Conservation (phyloP, 306 rosid species). For the Myrica gale region DNA sequence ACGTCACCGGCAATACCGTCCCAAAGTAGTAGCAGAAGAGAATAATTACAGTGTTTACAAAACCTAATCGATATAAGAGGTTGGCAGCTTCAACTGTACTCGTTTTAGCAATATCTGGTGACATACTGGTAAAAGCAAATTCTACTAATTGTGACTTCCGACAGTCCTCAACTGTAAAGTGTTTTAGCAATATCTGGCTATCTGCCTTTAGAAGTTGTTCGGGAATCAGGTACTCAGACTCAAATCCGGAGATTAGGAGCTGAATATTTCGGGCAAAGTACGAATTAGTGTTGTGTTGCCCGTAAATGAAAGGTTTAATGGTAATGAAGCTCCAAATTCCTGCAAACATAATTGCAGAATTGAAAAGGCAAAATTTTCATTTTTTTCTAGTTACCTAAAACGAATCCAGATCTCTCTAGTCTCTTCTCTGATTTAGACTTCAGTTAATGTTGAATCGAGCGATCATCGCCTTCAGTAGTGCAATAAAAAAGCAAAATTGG, state of each 20-base stretch:
- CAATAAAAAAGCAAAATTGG: not conserved
- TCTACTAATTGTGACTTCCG: not conserved
- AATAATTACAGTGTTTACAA: too few species aligned
- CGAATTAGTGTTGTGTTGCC: too few species aligned
- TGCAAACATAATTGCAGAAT: not conserved
- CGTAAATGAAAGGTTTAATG: too few species aligned
- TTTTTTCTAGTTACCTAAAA: not conserved
- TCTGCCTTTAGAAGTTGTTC: not conserved
- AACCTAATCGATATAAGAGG: too few species aligned
- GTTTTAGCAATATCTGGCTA: not conserved
- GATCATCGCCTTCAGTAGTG: not conserved
- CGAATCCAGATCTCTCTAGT: not conserved
- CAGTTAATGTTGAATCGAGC: not conserved
- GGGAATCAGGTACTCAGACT: not conserved
- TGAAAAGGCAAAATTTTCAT: not conserved
- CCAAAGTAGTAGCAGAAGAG: too few species aligned
- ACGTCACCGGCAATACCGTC: not conserved
- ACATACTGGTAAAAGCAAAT: not conserved
- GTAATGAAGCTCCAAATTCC: not conserved
- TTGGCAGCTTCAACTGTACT: not conserved
- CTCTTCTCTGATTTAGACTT: not conserved
- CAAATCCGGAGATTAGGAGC: not conserved
- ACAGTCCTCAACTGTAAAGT: too few species aligned
- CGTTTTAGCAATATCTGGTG: not conserved
- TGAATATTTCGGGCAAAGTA: not conserved